Evolutionary conservation across 1,284 basidiomycete genomes (phyloP), one percentile per base, ranked within the genome.

Genomic region (Porogramme epimiltina): DNA sequence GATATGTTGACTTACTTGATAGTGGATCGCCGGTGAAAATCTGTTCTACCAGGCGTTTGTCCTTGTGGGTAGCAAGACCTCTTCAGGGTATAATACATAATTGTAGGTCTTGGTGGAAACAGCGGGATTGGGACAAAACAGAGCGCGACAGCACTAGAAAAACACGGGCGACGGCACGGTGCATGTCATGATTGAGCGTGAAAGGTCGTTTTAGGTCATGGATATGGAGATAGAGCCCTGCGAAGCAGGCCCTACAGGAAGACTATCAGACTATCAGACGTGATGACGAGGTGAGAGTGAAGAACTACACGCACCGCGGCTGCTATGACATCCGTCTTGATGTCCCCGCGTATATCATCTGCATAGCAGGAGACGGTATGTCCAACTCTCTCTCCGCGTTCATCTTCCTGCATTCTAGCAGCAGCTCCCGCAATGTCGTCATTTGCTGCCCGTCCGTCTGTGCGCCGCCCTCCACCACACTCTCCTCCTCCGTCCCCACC

Each of bases 321-420:
- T 16, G 34, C 34, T 37, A 37, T 16, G 34, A 37, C 13, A 13
- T 37, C 13, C 13, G 28, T 37, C 34, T 5, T 31, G 53, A 53
- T 3, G 48, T 36, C 9, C 54, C 49, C 3, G 57, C 51, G 38
- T 59, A 59, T 28, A 59, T 54, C 51, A 56, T 56, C 37, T 47
- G 49, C 36, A 59, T 46, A 36, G 52, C 47, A 22, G 57, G 51
- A 10, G 57, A 51, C 15, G 52, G 48, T 28, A 51, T 47, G 38
- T 59, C 57, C 47, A 49, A 36, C 38, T 59, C 57, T 10, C 57
- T 45, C 38, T 56, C 51, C 20, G 54, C 52, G 23, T 62, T 62
- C 76, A 83, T 78, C 59, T 67, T 70, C 54, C 71, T 72, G 59
- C 80, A 81, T 54, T 83, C 78, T 33, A 70, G 70, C 37, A 83